Base-by-base conservation (phyloP, 345 rosid species). In the Brassica juncea region DNA sequence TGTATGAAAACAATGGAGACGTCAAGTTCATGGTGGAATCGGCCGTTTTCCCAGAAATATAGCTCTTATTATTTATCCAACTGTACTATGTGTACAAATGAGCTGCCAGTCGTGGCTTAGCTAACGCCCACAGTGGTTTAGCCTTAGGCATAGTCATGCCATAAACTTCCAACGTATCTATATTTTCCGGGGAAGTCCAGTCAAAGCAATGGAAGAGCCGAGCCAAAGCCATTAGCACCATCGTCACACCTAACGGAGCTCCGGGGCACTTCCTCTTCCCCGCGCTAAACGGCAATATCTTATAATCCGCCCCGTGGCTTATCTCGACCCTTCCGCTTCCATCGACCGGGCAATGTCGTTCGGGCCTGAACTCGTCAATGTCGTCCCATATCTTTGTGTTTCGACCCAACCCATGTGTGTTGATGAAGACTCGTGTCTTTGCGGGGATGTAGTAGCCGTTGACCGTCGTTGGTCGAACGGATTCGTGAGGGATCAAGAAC, bases 81-180 rank as follows among this genome's bases (percentile, higher is more conserved):
- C 23, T 59, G 60, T 62, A 70, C 84, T 73, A 86, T n/a, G 2
- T 75, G 49, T 93, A 91, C 81, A 90, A 3, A 27, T 86, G 85
- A 60, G 73, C 60, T 3, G 86, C 76, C 61, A 92, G 77, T 12
- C 98, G 89, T 1, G 96, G 93, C 80, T 42, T 84, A 58, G 97
- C 89, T 23, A 86, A 3, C 11, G 93, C 96, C 76, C 84, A 8
- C 23, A 92, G 59, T 8, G 97, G 91, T 80, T 77, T 62, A 68
- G 97, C 96, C 76, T 88, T 92, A 2, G 98, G 98, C 98, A 92
- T 94, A 10, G 98, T 94, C 98, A 92, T 89, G 39, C 97, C 97
- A 12, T 92, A 94, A 14, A 89, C 90, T 80, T 92, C 98, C 0
- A 8, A 34, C 0, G 90, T 92, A 14, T 89, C 90, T 25, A 94